Conservation (phyloP, 169 alveolate genomes). For the Neospora caninum region DNA sequence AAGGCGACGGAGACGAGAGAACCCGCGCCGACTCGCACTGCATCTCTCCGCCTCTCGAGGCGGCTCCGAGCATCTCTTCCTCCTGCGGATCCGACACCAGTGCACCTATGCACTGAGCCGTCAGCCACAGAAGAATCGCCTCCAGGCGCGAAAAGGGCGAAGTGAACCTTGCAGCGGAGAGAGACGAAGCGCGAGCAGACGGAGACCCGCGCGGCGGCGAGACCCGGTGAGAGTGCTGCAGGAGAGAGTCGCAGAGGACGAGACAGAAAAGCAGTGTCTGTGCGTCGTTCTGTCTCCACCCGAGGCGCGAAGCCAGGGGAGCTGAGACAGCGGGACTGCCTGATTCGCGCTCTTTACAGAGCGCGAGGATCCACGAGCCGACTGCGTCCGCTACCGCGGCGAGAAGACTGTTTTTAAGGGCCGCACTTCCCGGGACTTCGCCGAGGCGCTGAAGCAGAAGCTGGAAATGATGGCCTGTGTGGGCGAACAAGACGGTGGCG, state of each 20-base stretch:
- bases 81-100: not conserved
- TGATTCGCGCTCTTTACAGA: not conserved
- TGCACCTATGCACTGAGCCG: not conserved
- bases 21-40: no score
- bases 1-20: no score
- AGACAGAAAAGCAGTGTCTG: not conserved
- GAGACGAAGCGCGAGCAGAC: not conserved
- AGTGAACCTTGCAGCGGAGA: not conserved
- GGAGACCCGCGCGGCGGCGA: not conserved
- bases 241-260: constrained; percentile 11
- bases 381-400: not conserved
- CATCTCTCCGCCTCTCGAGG: no score
- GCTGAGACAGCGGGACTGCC: not conserved
- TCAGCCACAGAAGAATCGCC: constrained; percentile 20
- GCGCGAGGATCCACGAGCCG: not conserved
- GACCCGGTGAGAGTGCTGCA: constrained; percentile 13
- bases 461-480: constrained; percentile 34
- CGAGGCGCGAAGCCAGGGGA: not conserved
- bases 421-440: not conserved
- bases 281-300: not conserved
- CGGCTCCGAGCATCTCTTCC: not conserved
- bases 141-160: not conserved
- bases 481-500: not conserved
- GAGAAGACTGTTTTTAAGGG: not conserved
- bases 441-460: not conserved